Evolutionary conservation across 495 filamentous ascomycete genomes (phyloP).

Genomic region (Xylaria palmicola): DNA sequence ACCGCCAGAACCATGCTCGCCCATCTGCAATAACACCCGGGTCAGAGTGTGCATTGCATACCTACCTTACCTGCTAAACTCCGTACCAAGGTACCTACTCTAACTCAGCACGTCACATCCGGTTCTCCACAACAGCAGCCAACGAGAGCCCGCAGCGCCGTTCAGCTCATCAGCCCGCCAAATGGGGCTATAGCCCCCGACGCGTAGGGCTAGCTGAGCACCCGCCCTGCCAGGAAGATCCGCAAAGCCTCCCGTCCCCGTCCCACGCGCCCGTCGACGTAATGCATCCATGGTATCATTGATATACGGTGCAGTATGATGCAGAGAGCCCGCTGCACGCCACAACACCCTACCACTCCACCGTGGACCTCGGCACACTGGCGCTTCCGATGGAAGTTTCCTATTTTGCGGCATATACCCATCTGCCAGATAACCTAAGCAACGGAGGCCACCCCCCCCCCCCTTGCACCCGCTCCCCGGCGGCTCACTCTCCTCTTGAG

Average conservation of each 20-base stretch:
- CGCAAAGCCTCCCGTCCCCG: not conserved
- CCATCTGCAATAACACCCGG: not conserved
- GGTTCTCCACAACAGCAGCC: not conserved
- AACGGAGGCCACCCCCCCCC: conserved; percentile 1
- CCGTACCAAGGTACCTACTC: not conserved
- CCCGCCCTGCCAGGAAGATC: not conserved
- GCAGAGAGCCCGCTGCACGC: not conserved
- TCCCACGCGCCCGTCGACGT: not conserved
- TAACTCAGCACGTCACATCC: not conserved
- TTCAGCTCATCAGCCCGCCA: conserved; percentile 10
- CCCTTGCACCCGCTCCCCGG: not conserved
- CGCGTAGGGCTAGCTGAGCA: conserved; percentile 15
- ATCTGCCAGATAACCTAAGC: not conserved
- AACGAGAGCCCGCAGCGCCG: not conserved
- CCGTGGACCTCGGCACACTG: not conserved
- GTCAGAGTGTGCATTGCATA: conserved; percentile 6
- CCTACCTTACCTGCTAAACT: not conserved
- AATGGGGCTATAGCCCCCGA: conserved; percentile 8
- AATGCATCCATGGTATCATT: not conserved
- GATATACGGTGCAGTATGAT: too few relatives aligned
- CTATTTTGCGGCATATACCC: not conserved
- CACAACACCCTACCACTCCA: not conserved
- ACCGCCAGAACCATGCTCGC: not conserved
- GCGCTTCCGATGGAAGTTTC: not conserved
- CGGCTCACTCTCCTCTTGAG: not conserved